Evolutionary conservation across 768 basidiomycete species (phyloP).

Genomic region (Lyophyllum shimeji): DNA sequence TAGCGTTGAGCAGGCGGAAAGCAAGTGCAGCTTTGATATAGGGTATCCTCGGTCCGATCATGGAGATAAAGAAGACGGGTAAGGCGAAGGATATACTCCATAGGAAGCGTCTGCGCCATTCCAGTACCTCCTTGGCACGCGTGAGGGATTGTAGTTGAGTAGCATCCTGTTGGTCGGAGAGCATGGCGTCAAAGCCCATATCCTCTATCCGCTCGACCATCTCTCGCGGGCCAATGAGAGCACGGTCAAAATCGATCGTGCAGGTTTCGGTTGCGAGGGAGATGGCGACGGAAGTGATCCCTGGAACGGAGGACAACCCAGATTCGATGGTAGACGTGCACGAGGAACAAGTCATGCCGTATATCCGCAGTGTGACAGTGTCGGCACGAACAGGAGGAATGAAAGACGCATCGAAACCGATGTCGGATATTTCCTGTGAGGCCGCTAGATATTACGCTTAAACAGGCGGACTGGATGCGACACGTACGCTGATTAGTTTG

Average conservation of each 20-base stretch:
- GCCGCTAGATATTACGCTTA: slow-evolving; percentile 9
- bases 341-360: slow-evolving; percentile 89
- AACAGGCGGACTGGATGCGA: not conserved
- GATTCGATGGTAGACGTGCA: slow-evolving; percentile 78
- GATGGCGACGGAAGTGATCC: slow-evolving; percentile 69
- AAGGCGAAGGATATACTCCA: slow-evolving; percentile 78
- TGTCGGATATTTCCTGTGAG: slow-evolving; percentile 83
- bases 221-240: slow-evolving; percentile 75
- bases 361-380: slow-evolving; percentile 72
- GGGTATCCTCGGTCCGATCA: slow-evolving; percentile 74
- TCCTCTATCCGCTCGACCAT: slow-evolving; percentile 87
- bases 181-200: slow-evolving; percentile 87
- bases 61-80: slow-evolving; percentile 92
- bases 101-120: slow-evolving; percentile 81
- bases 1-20: slow-evolving; percentile 54
- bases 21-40: slow-evolving; percentile 55
- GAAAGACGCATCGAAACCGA: slow-evolving; percentile 86
- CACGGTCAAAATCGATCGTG: slow-evolving; percentile 73
- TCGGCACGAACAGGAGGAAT: slow-evolving; percentile 69
- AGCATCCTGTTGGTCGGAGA: slow-evolving; percentile 75
- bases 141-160: slow-evolving; percentile 86
- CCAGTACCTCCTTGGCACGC: slow-evolving; percentile 86
- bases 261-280: slow-evolving; percentile 77
- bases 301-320: slow-evolving; percentile 67
- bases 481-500: slow-evolving; percentile 72